Conservation (phyloP, 2,329 filamentous ascomycete species). For the Penicillium sp. region DNA sequence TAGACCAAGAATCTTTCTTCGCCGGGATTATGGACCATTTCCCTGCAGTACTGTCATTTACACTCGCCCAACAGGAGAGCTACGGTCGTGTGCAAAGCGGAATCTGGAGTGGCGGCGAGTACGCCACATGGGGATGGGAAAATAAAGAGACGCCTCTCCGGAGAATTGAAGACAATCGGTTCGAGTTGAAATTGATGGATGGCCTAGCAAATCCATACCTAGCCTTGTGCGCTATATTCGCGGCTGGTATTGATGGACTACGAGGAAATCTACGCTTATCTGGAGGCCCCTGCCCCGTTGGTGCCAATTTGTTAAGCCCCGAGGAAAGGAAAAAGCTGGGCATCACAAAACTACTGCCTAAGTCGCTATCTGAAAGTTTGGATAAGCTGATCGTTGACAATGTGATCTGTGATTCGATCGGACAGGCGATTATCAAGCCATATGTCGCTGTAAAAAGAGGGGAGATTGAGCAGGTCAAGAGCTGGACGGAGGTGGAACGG, state of each 20-base stretch:
- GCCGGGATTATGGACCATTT: conserved; percentile 23
- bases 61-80: conserved; percentile 20
- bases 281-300: conserved; percentile 5
- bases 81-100: conserved; percentile 23
- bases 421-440: neutral
- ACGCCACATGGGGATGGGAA: conserved; percentile 23
- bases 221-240: conserved; percentile 20
- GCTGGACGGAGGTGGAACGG: conserved; percentile 6
- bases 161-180: conserved; percentile 19
- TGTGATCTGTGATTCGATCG: conserved; percentile 1
- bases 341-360: neutral
- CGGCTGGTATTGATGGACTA: conserved; percentile 20
- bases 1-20: conserved; percentile 19
- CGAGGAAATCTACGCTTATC: neutral
- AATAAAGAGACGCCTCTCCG: conserved; percentile 25
- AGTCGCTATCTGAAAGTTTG: conserved; percentile 5
- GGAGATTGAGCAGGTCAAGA: conserved; percentile 6
- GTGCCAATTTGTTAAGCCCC: neutral
- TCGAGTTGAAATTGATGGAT: conserved; percentile 25
- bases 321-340: conserved; percentile 2
- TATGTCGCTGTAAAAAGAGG: conserved; percentile 10
- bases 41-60: conserved; percentile 22
- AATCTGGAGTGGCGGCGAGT: conserved; percentile 26
- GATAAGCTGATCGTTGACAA: neutral
- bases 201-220: conserved; percentile 27